Evolutionary conservation across 1,284 basidiomycete species (phyloP).

Genomic region (Malassezia obtusa): DNA sequence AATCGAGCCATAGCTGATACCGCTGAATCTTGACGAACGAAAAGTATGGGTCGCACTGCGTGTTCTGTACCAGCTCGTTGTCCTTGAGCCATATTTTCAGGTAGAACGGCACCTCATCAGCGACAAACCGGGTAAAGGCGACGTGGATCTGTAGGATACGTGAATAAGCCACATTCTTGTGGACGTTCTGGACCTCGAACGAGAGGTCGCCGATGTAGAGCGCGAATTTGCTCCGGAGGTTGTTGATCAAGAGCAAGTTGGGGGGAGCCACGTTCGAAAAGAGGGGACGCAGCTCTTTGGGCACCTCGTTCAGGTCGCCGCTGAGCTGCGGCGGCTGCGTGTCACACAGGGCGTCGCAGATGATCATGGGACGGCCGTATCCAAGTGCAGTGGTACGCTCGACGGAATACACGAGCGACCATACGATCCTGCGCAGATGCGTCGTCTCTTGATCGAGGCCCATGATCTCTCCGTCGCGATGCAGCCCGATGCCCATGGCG

Average conservation of each 20-base stretch:
- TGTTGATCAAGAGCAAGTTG: not conserved
- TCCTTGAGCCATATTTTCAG: conserved; percentile 21
- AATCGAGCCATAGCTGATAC: conserved; percentile 34
- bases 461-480: conserved; percentile 35
- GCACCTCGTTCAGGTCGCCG: conserved; percentile 13
- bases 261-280: conserved; percentile 1
- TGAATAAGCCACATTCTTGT: conserved; percentile 23
- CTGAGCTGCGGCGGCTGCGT: conserved; percentile 26
- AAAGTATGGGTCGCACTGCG: conserved; percentile 26
- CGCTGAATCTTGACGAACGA: conserved; percentile 35
- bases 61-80: conserved; percentile 23
- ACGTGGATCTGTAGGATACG: conserved; percentile 30
- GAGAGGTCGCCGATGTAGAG: conserved; percentile 1
- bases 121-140: conserved; percentile 17
- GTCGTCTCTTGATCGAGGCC: conserved; percentile 25
- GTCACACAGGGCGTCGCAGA: conserved; percentile 34
- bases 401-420: conserved; percentile 30
- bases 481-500: conserved; percentile 37
- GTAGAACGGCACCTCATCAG: conserved; percentile 30
- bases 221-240: conserved; percentile 1
- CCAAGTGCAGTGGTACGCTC: conserved; percentile 29
- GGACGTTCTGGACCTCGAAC: conserved; percentile 21
- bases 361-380: conserved; percentile 32
- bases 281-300: not conserved
- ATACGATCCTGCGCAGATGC: conserved; percentile 31